A percentile compares a stretch with the other conserved stretches of the same genome.
Conservation (phyloP, 2,329 filamentous ascomycete genomes). For the Pestalotiopsis sp. region DNA sequence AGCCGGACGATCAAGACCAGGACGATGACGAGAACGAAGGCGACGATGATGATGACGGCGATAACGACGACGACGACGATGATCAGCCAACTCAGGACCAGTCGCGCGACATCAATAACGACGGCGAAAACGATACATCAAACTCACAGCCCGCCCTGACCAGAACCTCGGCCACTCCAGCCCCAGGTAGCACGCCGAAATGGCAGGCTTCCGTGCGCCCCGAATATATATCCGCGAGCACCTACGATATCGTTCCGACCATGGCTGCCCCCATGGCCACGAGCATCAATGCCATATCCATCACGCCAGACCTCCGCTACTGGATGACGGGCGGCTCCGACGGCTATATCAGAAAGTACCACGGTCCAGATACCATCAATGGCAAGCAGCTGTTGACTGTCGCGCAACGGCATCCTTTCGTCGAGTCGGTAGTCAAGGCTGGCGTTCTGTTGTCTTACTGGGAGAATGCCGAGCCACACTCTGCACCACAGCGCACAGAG, state of each 20-base stretch:
- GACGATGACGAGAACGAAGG: constrained; percentile 40
- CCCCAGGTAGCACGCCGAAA: constrained; percentile 33
- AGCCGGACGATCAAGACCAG: constrained; percentile 34
- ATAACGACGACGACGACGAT: constrained; percentile 37
- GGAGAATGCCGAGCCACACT: constrained; percentile 86
- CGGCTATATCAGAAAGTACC: constrained; percentile 95
- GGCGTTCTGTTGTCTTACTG: constrained; percentile 95
- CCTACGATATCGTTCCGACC: constrained; percentile 95
- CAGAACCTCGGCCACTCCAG: constrained; percentile 34
- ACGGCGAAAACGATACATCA: constrained; percentile 18
- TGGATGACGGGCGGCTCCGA: constrained; percentile 94
- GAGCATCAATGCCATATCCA: constrained; percentile 88
- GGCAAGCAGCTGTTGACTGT: constrained; percentile 92
- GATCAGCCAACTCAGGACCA: constrained; percentile 38
- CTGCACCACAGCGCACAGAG: constrained; percentile 44
- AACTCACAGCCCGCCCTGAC: constrained; percentile 24
- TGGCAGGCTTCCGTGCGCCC: constrained; percentile 68
- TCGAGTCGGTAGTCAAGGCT: constrained; percentile 95
- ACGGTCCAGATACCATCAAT: constrained; percentile 93
- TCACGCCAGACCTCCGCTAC: constrained; percentile 92
- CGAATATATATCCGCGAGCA: constrained; percentile 76
- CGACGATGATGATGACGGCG: constrained; percentile 36
- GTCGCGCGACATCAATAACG: constrained; percentile 25
- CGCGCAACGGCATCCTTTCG: constrained; percentile 93
- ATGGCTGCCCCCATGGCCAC: constrained; percentile 96